A percentile compares a stretch with the other conserved stretches of the same genome.
Conservation (phyloP, 192 early-diverging fungal species). For the Diversispora epigaea region DNA sequence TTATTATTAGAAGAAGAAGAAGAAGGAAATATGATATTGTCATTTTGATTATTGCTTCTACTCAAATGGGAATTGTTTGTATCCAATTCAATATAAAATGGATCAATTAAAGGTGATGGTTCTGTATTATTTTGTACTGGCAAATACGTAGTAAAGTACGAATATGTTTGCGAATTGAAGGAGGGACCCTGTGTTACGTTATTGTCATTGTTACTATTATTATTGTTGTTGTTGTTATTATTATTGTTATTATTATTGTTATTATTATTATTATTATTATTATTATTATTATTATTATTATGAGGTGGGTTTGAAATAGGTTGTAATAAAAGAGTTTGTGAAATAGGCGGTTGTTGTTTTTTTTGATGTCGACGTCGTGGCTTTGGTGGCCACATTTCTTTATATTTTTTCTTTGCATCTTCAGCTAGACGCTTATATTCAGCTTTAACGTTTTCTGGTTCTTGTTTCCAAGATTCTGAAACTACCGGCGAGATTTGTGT, state of each 20-base stretch:
- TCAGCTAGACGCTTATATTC: conserved; percentile 4
- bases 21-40: no score
- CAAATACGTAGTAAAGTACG: no score
- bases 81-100: not conserved
- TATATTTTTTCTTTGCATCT: not conserved
- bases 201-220: not conserved
- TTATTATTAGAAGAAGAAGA: no score
- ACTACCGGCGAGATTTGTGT: not conserved
- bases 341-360: not conserved
- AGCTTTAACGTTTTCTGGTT: not conserved
- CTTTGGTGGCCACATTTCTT: not conserved
- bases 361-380: not conserved
- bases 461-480: not conserved
- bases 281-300: not conserved
- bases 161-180: not conserved
- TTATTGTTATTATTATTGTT: not conserved
- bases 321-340: not conserved
- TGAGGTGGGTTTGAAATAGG: not conserved
- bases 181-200: not conserved
- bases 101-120: not conserved
- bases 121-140: no score
- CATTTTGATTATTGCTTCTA: not conserved
- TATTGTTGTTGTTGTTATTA: no score
- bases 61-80: not conserved
- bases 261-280: not conserved